A percentile compares a stretch with the other conserved stretches of the same genome.
phyloP scores from a whole-genome alignment of 495 filamentous ascomycete species.

The Jackrogersella minutella region DNA sequence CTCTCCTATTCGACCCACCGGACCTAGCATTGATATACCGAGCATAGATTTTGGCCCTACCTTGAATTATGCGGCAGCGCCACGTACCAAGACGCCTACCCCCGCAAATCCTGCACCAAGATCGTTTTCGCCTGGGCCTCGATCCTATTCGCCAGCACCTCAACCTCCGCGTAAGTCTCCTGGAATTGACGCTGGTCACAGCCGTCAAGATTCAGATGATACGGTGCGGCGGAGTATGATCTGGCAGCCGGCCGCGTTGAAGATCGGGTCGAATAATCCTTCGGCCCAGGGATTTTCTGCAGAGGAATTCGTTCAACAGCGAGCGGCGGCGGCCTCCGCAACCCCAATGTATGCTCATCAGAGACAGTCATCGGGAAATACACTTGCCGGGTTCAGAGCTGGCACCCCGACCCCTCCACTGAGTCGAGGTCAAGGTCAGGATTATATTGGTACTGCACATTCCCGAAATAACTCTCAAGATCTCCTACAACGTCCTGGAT shows the following conservation, averaged over 20 bases:
- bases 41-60: conserved; percentile 89
- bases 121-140: conserved; percentile 52
- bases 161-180: conserved; percentile 51
- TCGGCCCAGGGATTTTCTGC: conserved; percentile 58
- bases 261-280: conserved; percentile 49
- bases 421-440: conserved; percentile 32
- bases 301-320: conserved; percentile 89
- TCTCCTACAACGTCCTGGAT: conserved; percentile 49
- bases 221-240: conserved; percentile 67
- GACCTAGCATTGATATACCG: conserved; percentile 65
- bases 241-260: conserved; percentile 76
- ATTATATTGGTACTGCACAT: conserved; percentile 46
- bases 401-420: conserved; percentile 56
- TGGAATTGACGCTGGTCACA: conserved; percentile 47
- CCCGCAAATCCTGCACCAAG: conserved; percentile 31
- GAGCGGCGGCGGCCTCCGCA: conserved; percentile 63
- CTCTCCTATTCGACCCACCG: not conserved
- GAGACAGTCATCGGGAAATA: conserved; percentile 64
- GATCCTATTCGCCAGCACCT: conserved; percentile 51
- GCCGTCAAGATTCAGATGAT: conserved; percentile 57
- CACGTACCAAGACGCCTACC: conserved; percentile 35
- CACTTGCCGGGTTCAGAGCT: conserved; percentile 54
- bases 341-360: conserved; percentile 63
- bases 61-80: conserved; percentile 63
- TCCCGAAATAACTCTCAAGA: conserved; percentile 57